Evolutionary conservation across 495 filamentous ascomycete species (phyloP).

Genomic region (Choiromyces venosus): DNA sequence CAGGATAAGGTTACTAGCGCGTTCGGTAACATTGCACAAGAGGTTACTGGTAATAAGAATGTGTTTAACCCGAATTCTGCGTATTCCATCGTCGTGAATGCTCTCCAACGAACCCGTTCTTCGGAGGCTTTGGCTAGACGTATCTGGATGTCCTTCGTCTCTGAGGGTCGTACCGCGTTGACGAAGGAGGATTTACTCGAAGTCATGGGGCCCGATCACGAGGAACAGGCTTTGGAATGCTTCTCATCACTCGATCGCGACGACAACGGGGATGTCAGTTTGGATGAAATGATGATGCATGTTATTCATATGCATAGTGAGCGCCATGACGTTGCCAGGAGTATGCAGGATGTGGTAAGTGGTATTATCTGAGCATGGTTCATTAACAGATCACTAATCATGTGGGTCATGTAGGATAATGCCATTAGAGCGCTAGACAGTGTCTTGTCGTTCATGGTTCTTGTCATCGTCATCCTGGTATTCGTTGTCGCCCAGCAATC

Average conservation of each 20-base stretch:
- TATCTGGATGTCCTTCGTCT: conserved; percentile 97
- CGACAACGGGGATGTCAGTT: conserved; percentile 83
- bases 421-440: conserved; percentile 86
- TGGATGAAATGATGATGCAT: conserved; percentile 92
- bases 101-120: conserved; percentile 72
- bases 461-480: conserved; percentile 75
- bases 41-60: conserved; percentile 82
- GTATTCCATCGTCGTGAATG: conserved; percentile 81
- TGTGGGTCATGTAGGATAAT: conserved; percentile 51
- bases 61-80: conserved; percentile 85
- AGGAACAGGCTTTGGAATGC: conserved; percentile 71
- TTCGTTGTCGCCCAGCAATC: conserved; percentile 54
- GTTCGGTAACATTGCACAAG: conserved; percentile 89
- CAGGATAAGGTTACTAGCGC: conserved; percentile 87
- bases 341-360: conserved; percentile 83
- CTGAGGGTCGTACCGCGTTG: conserved; percentile 76
- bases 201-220: conserved; percentile 69
- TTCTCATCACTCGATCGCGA: conserved; percentile 77
- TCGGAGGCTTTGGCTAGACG: conserved; percentile 83
- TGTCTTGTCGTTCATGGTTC: conserved; percentile 69
- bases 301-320: conserved; percentile 75
- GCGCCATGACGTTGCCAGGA: conserved; percentile 75
- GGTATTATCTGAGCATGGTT: not conserved
- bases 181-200: conserved; percentile 76
- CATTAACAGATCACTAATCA: not conserved